Evolutionary conservation across 768 basidiomycete species (phyloP).

Genomic region (Asterophora lycoperdoides): DNA sequence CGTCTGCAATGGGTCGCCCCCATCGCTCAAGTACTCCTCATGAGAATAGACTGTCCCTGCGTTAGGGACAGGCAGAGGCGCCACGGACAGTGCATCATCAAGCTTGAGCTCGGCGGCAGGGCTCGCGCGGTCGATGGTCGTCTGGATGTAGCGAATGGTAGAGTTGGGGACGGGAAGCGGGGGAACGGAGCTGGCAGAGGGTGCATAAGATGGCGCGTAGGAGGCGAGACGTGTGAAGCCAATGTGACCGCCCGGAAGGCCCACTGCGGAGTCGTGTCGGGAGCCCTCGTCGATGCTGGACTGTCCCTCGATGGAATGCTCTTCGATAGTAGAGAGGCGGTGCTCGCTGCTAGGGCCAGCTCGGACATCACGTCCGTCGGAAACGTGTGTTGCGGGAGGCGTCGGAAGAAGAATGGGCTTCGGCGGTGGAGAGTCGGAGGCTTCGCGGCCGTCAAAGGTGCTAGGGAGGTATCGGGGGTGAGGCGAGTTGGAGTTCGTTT

Average conservation of each 20-base stretch:
- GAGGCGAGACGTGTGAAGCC: background rate
- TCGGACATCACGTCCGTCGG: conserved; percentile 22
- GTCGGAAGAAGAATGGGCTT: conserved; percentile 31
- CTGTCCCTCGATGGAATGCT: conserved; percentile 15
- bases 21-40: conserved; percentile 6
- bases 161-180: conserved; percentile 20
- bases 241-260: conserved; percentile 2
- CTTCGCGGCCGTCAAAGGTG: conserved; percentile 23
- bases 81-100: conserved; percentile 7
- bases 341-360: conserved; percentile 14
- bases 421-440: conserved; percentile 23
- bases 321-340: conserved; percentile 19
- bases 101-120: background rate
- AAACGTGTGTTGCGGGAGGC: conserved; percentile 32
- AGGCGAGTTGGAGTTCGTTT: conserved; percentile 25
- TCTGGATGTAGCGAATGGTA: conserved; percentile 12
- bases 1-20: conserved; percentile 6
- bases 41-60: conserved; percentile 13
- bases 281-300: conserved; percentile 11
- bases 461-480: conserved; percentile 24
- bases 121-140: background rate
- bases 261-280: conserved; percentile 1
- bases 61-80: conserved; percentile 26
- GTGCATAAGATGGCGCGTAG: conserved; percentile 15
- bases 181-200: conserved; percentile 8